A percentile compares a stretch with the other conserved stretches of the same genome.
These are phyloP conservation scores for Zygosaccharomyces siamensis DNA, from an alignment of 805 yeast species.

Conservation along the genomic window DNA sequence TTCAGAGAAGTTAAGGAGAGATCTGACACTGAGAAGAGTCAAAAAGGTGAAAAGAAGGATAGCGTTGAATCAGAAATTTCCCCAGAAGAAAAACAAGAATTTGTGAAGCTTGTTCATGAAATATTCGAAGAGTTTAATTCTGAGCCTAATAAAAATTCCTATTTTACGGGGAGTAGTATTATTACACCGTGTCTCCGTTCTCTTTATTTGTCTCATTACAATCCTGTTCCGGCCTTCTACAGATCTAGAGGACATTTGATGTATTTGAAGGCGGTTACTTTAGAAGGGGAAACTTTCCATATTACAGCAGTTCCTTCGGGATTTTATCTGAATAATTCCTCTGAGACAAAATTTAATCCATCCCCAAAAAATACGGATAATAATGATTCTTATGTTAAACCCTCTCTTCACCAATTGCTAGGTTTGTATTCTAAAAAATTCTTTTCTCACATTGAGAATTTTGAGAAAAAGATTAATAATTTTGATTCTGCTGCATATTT, in stretches of 20 bases:
- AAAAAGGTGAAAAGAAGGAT: conserved; percentile 14
- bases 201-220: conserved; percentile 73
- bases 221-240: conserved; percentile 69
- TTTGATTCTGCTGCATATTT: conserved; percentile 52
- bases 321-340: conserved; percentile 67
- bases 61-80: conserved; percentile 27
- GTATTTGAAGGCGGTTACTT: conserved; percentile 68
- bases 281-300: conserved; percentile 75
- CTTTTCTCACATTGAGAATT: conserved; percentile 45
- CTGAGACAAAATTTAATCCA: conserved; percentile 68
- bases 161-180: conserved; percentile 20
- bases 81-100: conserved; percentile 28
- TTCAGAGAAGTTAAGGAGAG: conserved; percentile 22
- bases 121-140: conserved; percentile 20
- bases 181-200: conserved; percentile 47
- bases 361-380: conserved; percentile 35
- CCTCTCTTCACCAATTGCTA: conserved; percentile 57
- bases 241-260: conserved; percentile 71
- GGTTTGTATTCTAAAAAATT: conserved; percentile 63
- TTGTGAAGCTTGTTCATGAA: conserved; percentile 22
- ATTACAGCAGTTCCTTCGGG: conserved; percentile 79
- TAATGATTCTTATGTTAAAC: conserved; percentile 24
- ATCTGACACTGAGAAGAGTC: conserved; percentile 9
- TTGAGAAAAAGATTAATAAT: conserved; percentile 43
- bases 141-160: conserved; percentile 16